Percentiles rank a stretch among this genome's conserved stretches.
Evolutionary conservation across 2,329 filamentous ascomycete genomes (phyloP).

Genomic region (Didymella sp.): DNA sequence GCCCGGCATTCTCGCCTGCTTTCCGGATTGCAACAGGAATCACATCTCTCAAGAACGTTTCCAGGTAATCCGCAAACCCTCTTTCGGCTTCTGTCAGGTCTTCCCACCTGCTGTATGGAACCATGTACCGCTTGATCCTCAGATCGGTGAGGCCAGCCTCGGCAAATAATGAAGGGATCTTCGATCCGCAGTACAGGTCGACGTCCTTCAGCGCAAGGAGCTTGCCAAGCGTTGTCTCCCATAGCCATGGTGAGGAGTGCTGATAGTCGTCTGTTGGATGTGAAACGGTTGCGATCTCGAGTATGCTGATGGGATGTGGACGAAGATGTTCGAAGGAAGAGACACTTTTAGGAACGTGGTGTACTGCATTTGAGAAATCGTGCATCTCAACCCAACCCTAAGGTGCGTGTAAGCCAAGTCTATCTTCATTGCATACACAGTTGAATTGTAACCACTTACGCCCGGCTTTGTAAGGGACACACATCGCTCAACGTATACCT

Average conservation of each 20-base stretch:
- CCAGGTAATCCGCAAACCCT: neutral
- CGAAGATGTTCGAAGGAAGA: conserved; percentile 3
- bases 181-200: conserved; percentile 1
- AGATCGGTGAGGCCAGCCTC: conserved; percentile 12
- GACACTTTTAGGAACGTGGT: neutral
- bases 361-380: neutral
- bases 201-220: conserved; percentile 5
- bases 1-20: conserved; percentile 3
- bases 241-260: neutral
- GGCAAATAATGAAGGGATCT: conserved; percentile 1
- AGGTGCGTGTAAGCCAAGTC: neutral
- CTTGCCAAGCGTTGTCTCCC: neutral
- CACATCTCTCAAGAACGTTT: neutral
- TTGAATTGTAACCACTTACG: conserved; percentile 21
- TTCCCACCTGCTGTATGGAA: conserved; percentile 7
- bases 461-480: conserved; percentile 51
- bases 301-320: neutral
- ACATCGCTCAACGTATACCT: conserved; percentile 42
- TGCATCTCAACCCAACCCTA: conserved; percentile 12
- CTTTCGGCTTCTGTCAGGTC: conserved; percentile 8
- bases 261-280: conserved; percentile 1
- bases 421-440: too few relatives aligned
- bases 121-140: conserved; percentile 8
- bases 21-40: conserved; percentile 1
- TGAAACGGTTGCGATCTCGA: neutral